Base-by-base conservation (phyloP, 176 grass and related monocot species). In the Phoenix roebelenii region DNA sequence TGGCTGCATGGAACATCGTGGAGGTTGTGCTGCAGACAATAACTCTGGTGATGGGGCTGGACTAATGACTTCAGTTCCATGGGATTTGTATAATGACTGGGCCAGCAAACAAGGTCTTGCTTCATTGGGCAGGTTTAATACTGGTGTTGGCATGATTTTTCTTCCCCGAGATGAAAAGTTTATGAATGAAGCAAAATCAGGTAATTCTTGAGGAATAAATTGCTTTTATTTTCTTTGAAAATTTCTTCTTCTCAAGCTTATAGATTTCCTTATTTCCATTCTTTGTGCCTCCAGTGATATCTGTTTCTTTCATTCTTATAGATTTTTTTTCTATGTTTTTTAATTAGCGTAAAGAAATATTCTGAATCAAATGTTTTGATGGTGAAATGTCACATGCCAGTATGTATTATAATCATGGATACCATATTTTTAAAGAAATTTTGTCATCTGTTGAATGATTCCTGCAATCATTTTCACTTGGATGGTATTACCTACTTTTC, bases 1-100 rank as follows among this genome's bases (percentile, higher is more conserved):
- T 63, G 88, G 94, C 6, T 98, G 94, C 85, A 98, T 98, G 94
- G 94, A 98, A 77, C 94, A 98, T 57, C 94, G 94, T 68, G 94
- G 94, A 66, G 94, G 94, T 35, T 98, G 94, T 71, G 88, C 87
- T 52, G 88, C 94, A 7, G 94, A 98, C 76, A 98, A 89, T 65
- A 88, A 92, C 88, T 98, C 94, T 58, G 94, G 94, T 54, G 94
- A 98, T 35, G 94, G 94, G 5, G 51, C 94, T 57, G 94, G 94
- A 20, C 49, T 98, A 70, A 98, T 98, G 94, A 93, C 73, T 15
- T 77, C 76, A 39, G 75, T 98, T 51, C 94, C 94, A 49, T 98
- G 94, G 94, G 76, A 82, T 53, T 66, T 98, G 73, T 89, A 83
- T 66, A 76, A 93, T 71, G 76, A 83, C 50, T 98, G 94, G 94